A percentile compares a stretch with the other conserved stretches of the same genome.
These are phyloP conservation scores for sunflower (Helianthus annuus) DNA, from an alignment of 129 eudicot genomes.

Conservation along the genomic window DNA sequence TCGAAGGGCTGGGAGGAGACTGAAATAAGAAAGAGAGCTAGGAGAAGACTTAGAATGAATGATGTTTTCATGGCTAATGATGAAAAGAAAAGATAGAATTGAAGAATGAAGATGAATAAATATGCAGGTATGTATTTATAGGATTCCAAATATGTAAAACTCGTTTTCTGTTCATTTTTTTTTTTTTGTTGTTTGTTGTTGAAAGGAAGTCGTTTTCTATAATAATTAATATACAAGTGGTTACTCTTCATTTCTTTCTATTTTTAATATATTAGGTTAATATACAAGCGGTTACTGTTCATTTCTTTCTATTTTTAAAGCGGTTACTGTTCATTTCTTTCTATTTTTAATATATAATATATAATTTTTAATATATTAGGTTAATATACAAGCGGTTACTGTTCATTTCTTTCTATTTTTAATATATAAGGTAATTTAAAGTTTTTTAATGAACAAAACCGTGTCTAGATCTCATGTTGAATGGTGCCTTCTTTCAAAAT, in stretches of 20 bases:
- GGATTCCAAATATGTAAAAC: not conserved
- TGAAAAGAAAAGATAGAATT: not conserved
- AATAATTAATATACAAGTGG: too few species aligned
- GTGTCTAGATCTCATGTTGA: conserved; percentile 19
- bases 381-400: too few species aligned
- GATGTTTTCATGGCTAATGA: conserved; percentile 26
- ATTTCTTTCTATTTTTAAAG: too few species aligned
- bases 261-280: too few species aligned
- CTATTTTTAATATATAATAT: too few species aligned
- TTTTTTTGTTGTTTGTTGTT: conserved; percentile 6
- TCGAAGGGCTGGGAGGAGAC: conserved; percentile 33
- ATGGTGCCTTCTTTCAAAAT: not conserved
- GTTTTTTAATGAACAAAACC: conserved; percentile 5
- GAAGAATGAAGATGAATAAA: conserved; percentile 18
- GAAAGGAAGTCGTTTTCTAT: too few species aligned
- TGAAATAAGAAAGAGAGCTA: conserved; percentile 14
- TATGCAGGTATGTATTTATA: conserved; percentile 14
- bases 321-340: too few species aligned
- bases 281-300: too few species aligned
- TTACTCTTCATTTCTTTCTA: too few species aligned
- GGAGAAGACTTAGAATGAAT: not conserved
- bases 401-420: too few species aligned
- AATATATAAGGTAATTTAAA: too few species aligned
- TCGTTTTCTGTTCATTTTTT: not conserved
- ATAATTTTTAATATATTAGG: too few species aligned